phyloP scores from a whole-genome alignment of 2,329 filamentous ascomycete species.

The Fusarium algeriense region DNA sequence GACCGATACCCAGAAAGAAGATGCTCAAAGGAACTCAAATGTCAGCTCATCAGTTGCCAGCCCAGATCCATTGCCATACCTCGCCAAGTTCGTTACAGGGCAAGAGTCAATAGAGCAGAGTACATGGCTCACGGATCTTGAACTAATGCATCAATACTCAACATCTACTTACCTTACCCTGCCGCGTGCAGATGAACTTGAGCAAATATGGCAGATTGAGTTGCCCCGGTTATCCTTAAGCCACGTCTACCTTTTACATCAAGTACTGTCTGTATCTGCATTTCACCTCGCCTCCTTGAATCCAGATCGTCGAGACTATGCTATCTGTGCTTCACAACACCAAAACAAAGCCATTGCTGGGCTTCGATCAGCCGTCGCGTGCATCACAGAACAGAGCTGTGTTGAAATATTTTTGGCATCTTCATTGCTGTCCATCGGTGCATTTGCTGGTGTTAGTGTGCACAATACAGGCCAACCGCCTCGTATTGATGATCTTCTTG shows the following conservation, averaged over 20 bases:
- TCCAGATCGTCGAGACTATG: slow-evolving; percentile 40
- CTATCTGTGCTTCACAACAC: slow-evolving; percentile 50
- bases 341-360: slow-evolving; percentile 50
- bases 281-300: slow-evolving; percentile 48
- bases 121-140: slow-evolving; percentile 52
- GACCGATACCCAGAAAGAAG: neutral
- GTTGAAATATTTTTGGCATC: slow-evolving; percentile 52
- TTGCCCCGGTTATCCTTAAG: slow-evolving; percentile 45
- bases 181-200: slow-evolving; percentile 47
- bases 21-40: neutral
- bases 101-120: slow-evolving; percentile 29
- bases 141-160: slow-evolving; percentile 54
- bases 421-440: slow-evolving; percentile 50
- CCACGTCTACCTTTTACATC: slow-evolving; percentile 49
- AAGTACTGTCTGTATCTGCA: slow-evolving; percentile 50
- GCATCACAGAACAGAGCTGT: slow-evolving; percentile 48
- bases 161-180: slow-evolving; percentile 49
- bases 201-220: slow-evolving; percentile 49
- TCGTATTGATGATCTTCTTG: slow-evolving; percentile 49
- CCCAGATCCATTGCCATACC: slow-evolving; percentile 39
- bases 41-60: neutral
- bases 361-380: slow-evolving; percentile 44
- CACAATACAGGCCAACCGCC: slow-evolving; percentile 37
- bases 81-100: slow-evolving; percentile 41
- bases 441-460: slow-evolving; percentile 46